Evolutionary conservation across 1,139 yeast genomes (phyloP), one percentile per base, ranked within the genome.

Genomic region (Arxiozyma slooffiae): DNA sequence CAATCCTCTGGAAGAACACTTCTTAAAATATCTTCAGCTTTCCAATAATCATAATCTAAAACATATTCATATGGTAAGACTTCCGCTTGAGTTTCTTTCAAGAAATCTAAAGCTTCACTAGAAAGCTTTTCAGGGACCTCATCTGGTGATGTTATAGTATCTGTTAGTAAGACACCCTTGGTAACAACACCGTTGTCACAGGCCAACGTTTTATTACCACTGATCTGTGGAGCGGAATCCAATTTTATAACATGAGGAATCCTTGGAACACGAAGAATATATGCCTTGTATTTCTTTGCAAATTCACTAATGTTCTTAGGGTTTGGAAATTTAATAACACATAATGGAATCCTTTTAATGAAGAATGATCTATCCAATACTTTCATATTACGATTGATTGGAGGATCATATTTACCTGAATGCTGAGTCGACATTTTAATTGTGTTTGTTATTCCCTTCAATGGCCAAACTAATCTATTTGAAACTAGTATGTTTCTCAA

Each of bases 1-100:
- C 82, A 69, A 20, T 81, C 72, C 51, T 80, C 85, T 0, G 99
- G 98, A 48, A 92, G 67, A 2, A 88, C 79, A 0, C 95, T 79
- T 46, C 76, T 71, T 46, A 92, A 72, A 18, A 92, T 84, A 58
- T 92, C 96, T 53, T 92, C 97, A 0, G 90, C 75, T 58, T 80
- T 82, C 97, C 97, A 92, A 68, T 80, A 87, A 48, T 78, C 74
- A 65, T 92, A 92, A 56, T 75, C 82, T 49, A 92, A 72, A 1
- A 70, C 67, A 54, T 87, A 71, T 3, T 69, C 71, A 62, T 85
- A 81, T 1, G 83, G 80, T 43, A 70, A 67, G 22, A 85, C 66
- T 3, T 67, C 62, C 3, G 81, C 76, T 0, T 73, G 68, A 43
- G 72, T 73, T 40, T 78, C 76, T 21, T 71, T 59, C 4, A 89